phyloP scores from a whole-genome alignment of 2,329 filamentous ascomycete species.

The Tolypocladium endophyticum region DNA sequence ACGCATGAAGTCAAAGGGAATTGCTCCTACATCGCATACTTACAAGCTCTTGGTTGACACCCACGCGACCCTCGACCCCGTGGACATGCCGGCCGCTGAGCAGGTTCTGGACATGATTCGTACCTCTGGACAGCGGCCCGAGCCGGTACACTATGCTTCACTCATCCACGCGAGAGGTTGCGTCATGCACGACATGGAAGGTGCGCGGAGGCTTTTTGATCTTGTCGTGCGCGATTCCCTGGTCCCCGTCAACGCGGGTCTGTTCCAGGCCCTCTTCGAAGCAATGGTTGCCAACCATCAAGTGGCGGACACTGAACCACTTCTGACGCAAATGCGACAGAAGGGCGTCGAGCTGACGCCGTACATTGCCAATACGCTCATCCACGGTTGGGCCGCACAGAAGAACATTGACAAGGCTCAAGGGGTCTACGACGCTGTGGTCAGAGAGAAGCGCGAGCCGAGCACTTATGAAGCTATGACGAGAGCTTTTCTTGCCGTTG shows the following conservation, averaged over 20 bases:
- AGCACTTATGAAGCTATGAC: slow-evolving; percentile 99
- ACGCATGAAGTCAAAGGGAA: slow-evolving; percentile 80
- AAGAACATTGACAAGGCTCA: slow-evolving; percentile 71
- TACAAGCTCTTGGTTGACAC: slow-evolving; percentile 97
- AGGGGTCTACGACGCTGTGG: slow-evolving; percentile 69
- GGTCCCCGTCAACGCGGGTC: slow-evolving; percentile 66
- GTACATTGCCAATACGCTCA: slow-evolving; percentile 96
- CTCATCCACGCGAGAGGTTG: slow-evolving; percentile 94
- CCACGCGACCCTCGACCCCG: slow-evolving; percentile 83
- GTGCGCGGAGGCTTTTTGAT: slow-evolving; percentile 74
- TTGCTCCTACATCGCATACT: slow-evolving; percentile 87
- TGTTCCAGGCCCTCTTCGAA: slow-evolving; percentile 96
- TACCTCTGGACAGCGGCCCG: slow-evolving; percentile 61
- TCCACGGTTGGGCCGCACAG: slow-evolving; percentile 88
- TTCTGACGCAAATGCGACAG: slow-evolving; percentile 66
- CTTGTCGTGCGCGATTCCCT: slow-evolving; percentile 58
- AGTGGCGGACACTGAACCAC: slow-evolving; percentile 62
- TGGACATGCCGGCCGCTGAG: slow-evolving; percentile 82
- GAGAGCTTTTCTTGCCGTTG: slow-evolving; percentile 75
- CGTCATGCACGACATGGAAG: slow-evolving; percentile 81
- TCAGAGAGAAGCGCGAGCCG: slow-evolving; percentile 72
- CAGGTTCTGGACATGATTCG: slow-evolving; percentile 71
- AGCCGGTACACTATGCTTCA: slow-evolving; percentile 91
- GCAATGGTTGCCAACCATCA: slow-evolving; percentile 91
- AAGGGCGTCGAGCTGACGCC: slow-evolving; percentile 77